Evolutionary conservation across 371 early-diverging fungal genomes (phyloP).

Genomic region (Capniomyces stellatus): DNA sequence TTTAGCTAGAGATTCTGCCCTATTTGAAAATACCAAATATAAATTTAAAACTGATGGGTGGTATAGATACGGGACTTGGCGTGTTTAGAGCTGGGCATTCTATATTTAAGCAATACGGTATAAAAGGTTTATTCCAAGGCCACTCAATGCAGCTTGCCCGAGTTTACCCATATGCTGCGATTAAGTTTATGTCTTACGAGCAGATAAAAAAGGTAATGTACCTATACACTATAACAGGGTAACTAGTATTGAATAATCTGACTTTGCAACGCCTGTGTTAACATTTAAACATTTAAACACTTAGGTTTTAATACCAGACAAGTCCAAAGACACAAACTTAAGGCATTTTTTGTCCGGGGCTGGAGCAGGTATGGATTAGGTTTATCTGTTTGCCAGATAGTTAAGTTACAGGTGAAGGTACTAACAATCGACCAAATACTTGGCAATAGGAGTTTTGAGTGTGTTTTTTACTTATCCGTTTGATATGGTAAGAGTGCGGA

Average conservation of each 20-base stretch:
- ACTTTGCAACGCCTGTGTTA: background rate
- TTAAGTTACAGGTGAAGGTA: no score
- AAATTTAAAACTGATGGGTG: no score
- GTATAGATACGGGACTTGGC: constrained; percentile 28
- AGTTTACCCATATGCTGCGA: constrained; percentile 91
- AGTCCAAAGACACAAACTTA: constrained; percentile 11
- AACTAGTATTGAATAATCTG: background rate
- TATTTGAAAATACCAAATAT: no score
- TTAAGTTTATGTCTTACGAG: constrained; percentile 89
- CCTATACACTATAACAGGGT: background rate
- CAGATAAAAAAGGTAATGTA: constrained; percentile 50
- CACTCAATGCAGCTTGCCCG: constrained; percentile 82
- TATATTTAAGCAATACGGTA: constrained; percentile 50
- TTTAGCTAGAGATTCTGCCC: no score
- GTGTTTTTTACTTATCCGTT: constrained; percentile 85
- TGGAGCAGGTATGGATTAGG: constrained; percentile 5
- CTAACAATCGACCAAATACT: no score
- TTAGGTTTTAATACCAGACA: constrained; percentile 2
- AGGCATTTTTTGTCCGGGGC: constrained; percentile 26
- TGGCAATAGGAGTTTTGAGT: constrained; percentile 59
- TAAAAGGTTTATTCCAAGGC: constrained; percentile 79
- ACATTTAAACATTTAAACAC: background rate
- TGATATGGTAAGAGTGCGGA: constrained; percentile 78
- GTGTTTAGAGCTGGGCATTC: constrained; percentile 59
- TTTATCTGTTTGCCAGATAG: no score